Base-by-base conservation (phyloP, 1,284 basidiomycete species). In the Exobasidium cylindrosporum region DNA sequence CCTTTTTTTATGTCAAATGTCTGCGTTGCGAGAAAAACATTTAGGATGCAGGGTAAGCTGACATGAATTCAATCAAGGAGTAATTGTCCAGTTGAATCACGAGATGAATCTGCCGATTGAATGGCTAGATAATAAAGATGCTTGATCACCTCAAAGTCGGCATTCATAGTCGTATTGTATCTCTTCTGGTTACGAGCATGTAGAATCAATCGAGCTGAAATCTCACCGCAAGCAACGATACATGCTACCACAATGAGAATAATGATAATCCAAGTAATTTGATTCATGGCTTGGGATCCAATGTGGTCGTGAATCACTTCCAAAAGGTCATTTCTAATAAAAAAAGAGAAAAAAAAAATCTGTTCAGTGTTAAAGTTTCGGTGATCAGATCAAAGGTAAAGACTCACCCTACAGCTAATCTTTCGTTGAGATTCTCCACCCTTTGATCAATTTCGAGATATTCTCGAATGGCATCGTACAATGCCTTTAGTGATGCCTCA, bases 401-500 rank as follows among this genome's bases (percentile, higher is more conserved):
- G n/a, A 40, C 35, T 40, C 35, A 40, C 35, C 90, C 91, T 1
- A 95, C 89, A 0, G 87, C 87, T 47, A 96, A 82, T 64, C 91
- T 88, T 79, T 96, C 93, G 76, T 96, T 96, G 68, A 97, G 81
- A 23, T 89, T 90, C 76, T 89, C 86, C 17, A 95, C 92, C 32
- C 94, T 83, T 13, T 86, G 87, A 46, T 87, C 87, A 58, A 96
- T 92, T 81, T 97, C 93, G 84, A 97, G 89, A 77, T 97, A 97
- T 71, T 94, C 92, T 65, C 92, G 83, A 54, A 95, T 92, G 0
- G 93, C 92, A 75, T 94, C 91, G 79, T 97, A 97, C 32, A 97
- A 81, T 53, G 88, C 89, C 75, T 90, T 89, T 73, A 96, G 82
- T 67, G 88, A 91, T 11, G 92, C 92, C 78, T 96, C 93, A 58